Base-by-base conservation (phyloP, 768 basidiomycete genomes). In the Leccinum rimulosum region DNA sequence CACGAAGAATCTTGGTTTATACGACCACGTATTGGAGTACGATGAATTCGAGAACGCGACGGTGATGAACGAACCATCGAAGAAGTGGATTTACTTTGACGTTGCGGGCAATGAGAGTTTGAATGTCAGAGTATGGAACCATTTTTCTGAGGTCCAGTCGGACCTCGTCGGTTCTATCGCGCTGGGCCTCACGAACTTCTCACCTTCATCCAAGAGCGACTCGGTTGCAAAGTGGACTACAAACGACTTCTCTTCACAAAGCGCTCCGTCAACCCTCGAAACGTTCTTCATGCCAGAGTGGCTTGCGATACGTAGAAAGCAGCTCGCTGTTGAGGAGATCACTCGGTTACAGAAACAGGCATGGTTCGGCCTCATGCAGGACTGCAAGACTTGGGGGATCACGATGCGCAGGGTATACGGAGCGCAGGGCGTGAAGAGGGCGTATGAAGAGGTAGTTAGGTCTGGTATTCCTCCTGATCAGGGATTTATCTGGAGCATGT, bases 231-330 rank as follows among this genome's bases (percentile, higher is more conserved):
- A 76, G 40, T 82, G 81, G 81, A 70, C 63, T 17, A 70, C 69
- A 4, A 80, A 79, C 54, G 69, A 74, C 2, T 74, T 77, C 50
- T 63, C 69, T 33, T 52, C 36, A 0, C 53, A 54, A 14, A 54
- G 27, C 10, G 38, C 54, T 3, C 38, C 57, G 19, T 31, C 60
- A 3, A 68, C 66, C 3, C 59, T 79, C 11, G 85, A 87, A 62
- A 70, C 72, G 14, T 89, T 89, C 68, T 89, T 89, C 71, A 87
- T 84, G 84, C 79, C 80, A 3, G 84, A 87, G 69, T 89, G 88
- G 88, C 74, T 89, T 2, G 76, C 79, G 47, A 73, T 79, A 22
- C 84, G 86, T 14, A 78, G 74, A 64, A 72, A 74, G 51, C 77
- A 85, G 60, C 71, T 87, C 1, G 69, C 79, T 0, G 62, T 78